Conservation (phyloP, 1,284 basidiomycete genomes). For the Malassezia brasiliensis region DNA sequence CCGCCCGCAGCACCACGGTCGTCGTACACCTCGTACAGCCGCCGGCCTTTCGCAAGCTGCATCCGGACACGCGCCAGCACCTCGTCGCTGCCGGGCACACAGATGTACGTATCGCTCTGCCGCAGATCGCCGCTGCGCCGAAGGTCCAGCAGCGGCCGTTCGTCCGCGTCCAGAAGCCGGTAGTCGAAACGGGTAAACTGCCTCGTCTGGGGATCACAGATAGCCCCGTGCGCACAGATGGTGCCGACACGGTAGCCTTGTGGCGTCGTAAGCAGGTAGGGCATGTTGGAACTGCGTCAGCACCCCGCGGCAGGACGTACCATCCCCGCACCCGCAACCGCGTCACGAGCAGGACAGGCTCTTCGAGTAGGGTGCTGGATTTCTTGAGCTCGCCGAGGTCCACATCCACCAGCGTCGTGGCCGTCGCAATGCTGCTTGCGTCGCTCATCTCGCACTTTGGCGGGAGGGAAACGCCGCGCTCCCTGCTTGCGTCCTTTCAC, state of each 20-base stretch:
- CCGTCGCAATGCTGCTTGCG: too few relatives aligned
- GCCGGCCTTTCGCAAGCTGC: too few relatives aligned
- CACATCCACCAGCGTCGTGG: not conserved
- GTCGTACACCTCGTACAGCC: too few relatives aligned
- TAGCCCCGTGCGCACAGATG: not conserved
- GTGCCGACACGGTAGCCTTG: not conserved
- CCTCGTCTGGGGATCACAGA: not conserved
- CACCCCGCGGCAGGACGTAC: not conserved
- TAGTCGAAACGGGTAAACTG: not conserved
- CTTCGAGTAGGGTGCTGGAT: not conserved
- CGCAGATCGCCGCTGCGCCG: not conserved
- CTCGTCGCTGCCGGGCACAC: too few relatives aligned
- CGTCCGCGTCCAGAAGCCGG: not conserved
- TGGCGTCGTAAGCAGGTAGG: not conserved
- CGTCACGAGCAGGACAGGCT: not conserved
- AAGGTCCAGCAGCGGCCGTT: not conserved
- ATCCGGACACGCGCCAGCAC: too few relatives aligned
- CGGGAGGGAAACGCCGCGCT: too few relatives aligned
- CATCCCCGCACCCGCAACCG: not conserved
- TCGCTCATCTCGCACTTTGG: too few relatives aligned
- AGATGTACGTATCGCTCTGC: too few relatives aligned
- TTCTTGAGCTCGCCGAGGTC: not conserved
- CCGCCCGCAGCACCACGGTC: too few relatives aligned
- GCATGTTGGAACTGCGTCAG: not conserved
- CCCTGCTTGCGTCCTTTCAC: too few relatives aligned